Conservation (phyloP, 257 asterid species). For the Nyctanthes arbortristis region DNA sequence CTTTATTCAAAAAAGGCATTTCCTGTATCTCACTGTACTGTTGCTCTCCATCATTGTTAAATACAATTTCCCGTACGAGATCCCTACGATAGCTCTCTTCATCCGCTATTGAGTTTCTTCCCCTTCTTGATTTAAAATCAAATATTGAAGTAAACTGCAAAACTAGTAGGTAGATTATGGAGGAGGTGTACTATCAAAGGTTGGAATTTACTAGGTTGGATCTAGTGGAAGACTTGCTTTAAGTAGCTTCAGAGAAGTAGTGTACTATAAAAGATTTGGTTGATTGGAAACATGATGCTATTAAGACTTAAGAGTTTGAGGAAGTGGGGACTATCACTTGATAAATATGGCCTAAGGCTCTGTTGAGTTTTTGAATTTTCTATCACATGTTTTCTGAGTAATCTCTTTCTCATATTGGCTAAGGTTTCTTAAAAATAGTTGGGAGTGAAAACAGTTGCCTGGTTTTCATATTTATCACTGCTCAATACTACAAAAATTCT, state of each 20-base stretch:
- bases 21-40: constrained; percentile 3
- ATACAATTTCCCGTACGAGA: background rate
- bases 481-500: no score
- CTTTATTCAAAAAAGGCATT: background rate
- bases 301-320: background rate
- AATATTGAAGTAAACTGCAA: background rate
- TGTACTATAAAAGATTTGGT: background rate
- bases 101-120: background rate
- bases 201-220: constrained; percentile 4
- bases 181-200: background rate
- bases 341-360: background rate
- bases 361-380: background rate
- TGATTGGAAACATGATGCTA: background rate
- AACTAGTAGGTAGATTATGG: background rate
- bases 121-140: background rate
- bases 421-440: no score
- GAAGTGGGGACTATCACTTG: background rate
- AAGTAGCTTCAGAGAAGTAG: background rate
- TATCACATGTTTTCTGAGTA: no score
- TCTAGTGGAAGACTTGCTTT: background rate
- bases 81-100: background rate
- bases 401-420: no score
- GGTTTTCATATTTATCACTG: no score
- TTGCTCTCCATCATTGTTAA: constrained; percentile 4
- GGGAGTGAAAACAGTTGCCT: no score